Base-by-base conservation (phyloP, 768 basidiomycete species). In the Boletus sp. region DNA sequence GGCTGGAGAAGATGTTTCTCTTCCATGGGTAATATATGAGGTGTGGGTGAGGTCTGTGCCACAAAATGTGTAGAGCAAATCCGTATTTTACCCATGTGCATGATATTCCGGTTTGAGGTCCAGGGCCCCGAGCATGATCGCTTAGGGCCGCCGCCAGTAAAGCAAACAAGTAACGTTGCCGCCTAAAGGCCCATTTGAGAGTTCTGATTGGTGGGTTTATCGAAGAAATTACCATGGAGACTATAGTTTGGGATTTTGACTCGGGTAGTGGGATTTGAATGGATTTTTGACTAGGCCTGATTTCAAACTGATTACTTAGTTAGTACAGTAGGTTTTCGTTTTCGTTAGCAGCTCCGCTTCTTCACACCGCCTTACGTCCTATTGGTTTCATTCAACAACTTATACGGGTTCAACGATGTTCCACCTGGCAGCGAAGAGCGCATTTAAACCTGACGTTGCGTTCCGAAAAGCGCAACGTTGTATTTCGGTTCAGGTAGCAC, bases 401-500 rank as follows among this genome's bases (percentile, higher is more conserved):
- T 28, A 7, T 35, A 32, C 41, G 20, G 33, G 33, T 41, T 56
- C 47, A 17, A 55, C 49, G 44, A 72, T 74, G 69, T 57, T 71
- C 55, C 55, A 55, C 24, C 55, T 64, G 5, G 52, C 63, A 50
- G 39, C 57, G 49, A 72, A 59, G 47, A 44, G 47, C 29, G 45
- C 57, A 44, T 33, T 60, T 32, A 61, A 61, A 52, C 42, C 52
- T 18, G 53, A 60, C 20, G n/a, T 47, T 45, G 55, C 58, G 36
- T 57, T 66, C 54, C 57, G 53, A 52, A 57, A 67, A 51, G 66
- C 71, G 36, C 77, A 71, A 62, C 80, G 85, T 66, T 74, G 69
- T 48, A 84, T 85, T 65, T 87, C 85, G 56, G 84, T 87, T 57
- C 81, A 87, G 83, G 85, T 86, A 75, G 55, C 58, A 46, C 63